Base-by-base conservation (phyloP, 306 rosid species). In the Biancaea sappan region DNA sequence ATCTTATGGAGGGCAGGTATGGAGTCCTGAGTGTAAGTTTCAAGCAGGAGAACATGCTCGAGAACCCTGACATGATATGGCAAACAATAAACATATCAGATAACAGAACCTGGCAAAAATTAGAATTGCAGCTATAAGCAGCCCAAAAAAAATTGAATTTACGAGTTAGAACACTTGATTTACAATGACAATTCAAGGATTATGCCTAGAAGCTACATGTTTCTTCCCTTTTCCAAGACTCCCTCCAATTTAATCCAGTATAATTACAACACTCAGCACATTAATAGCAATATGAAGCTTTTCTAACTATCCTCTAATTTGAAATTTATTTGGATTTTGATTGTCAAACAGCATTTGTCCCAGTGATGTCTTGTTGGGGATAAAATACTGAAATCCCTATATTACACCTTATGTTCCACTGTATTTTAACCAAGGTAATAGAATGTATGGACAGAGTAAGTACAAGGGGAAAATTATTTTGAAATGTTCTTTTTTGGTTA, bases 1-100 rank as follows among this genome's bases (percentile, higher is more conserved):
- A 95, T 92, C 84, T 86, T 88, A 77, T 87, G 91, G 71, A 94
- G 93, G 54, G 97, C 93, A 8, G 92, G 92, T 74, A 90, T 85
- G 8, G 97, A 87, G 15, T 94, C 93, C 86, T 84, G 81, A 16
- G 97, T 84, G 87, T 92, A 94, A 53, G 99, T 92, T 71, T 86
- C 92, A 8, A 81, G 83, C 64, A 87, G 79, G 58, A 94, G 91
- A 82, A 80, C 89, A 16, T 92, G 83, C 86, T 94, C 92, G 58
- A 92, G 71, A 68, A 86, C 96, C 77, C 99, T 94, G 89, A 64
- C 44, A 79, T n/a, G 53, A 18, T 73, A 61, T 37, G 47, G 60
- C 12, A 59, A 72, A 73, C 70, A 71, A 37, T 32, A 58, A 26
- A 80, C 21, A 74, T 44, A 75, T 72, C 44, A 64, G 26, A 66